Conservation (phyloP, 2,329 filamentous ascomycete genomes). For the Oidium heveae region DNA sequence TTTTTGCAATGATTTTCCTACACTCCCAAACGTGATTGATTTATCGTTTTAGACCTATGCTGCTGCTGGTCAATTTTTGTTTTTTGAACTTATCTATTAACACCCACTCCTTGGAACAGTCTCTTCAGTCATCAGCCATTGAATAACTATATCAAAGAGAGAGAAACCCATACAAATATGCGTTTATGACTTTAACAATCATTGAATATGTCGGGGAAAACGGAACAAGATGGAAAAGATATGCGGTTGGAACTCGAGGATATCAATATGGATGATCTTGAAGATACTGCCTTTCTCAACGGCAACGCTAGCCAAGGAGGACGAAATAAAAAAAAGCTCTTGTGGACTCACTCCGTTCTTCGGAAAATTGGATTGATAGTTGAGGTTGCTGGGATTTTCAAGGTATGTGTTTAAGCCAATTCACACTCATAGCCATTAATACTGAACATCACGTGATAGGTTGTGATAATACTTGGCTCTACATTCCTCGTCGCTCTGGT, state of each 20-base stretch:
- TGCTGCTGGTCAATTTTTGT: background rate
- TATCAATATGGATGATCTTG: constrained; percentile 2
- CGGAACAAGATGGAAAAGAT: background rate
- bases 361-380: constrained; percentile 3
- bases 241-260: background rate
- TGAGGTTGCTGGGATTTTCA: background rate
- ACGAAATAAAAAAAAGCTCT: background rate
- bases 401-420: background rate
- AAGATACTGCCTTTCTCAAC: constrained; percentile 5
- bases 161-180: background rate
- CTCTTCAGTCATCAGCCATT: background rate
- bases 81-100: background rate
- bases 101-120: background rate
- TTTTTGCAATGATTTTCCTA: no score
- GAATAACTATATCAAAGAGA: background rate
- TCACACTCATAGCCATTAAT: background rate
- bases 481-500: constrained; percentile 3
- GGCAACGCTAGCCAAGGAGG: background rate
- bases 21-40: no score
- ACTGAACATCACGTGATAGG: constrained; percentile 3
- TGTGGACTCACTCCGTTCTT: constrained; percentile 2
- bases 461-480: constrained; percentile 3
- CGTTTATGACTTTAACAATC: background rate
- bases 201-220: background rate
- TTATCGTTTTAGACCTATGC: no score